phyloP scores from a whole-genome alignment of 306 rosid species.

The Oemleria cerasiformis region DNA sequence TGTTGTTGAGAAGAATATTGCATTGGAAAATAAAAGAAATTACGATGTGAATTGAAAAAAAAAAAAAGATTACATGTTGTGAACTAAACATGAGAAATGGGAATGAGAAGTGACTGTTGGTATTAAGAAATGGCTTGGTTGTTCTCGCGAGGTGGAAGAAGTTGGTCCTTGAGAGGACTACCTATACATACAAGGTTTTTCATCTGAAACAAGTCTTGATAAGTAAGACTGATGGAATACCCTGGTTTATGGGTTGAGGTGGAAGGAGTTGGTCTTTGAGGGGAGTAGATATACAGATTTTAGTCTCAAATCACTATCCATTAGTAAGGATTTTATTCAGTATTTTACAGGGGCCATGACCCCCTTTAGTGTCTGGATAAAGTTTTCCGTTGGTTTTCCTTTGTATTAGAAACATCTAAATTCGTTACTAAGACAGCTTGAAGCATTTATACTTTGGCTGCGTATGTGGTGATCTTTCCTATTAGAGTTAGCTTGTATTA shows the following conservation, averaged over 20 bases:
- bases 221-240: no score
- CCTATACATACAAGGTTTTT: no score
- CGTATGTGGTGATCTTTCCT: neutral
- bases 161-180: neutral
- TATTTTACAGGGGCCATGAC: neutral
- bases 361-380: neutral
- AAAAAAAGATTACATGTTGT: no score
- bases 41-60: no score
- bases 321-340: neutral
- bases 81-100: neutral
- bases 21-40: no score
- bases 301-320: neutral
- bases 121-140: neutral
- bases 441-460: neutral
- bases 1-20: no score
- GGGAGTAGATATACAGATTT: neutral
- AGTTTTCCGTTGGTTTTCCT: neutral
- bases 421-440: neutral
- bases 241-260: neutral
- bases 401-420: neutral
- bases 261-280: neutral
- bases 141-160: neutral
- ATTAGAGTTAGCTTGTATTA: neutral
- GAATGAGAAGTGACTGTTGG: neutral
- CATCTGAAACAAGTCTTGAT: no score